Percentiles rank a stretch among this genome's conserved stretches.
Conservation (phyloP, 2,329 filamentous ascomycete species). For the Endocalyx cinctus region DNA sequence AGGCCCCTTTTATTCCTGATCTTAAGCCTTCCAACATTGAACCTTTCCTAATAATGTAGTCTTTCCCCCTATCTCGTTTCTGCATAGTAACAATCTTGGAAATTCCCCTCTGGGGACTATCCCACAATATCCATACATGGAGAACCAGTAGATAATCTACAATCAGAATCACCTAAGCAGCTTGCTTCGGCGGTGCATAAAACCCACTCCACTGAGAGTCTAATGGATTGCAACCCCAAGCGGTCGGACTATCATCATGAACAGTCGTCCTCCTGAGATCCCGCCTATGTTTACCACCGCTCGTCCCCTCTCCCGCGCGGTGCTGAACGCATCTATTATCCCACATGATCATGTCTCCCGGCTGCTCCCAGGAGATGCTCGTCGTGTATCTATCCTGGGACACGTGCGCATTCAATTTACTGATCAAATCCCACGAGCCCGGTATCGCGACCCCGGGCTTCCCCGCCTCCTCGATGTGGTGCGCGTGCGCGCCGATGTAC, state of each 20-base stretch:
- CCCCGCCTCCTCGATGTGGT: constrained; percentile 50
- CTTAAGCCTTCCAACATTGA: too few species aligned
- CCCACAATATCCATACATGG: too few species aligned
- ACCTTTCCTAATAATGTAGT: too few species aligned
- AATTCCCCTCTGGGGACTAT: too few species aligned
- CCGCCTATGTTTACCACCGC: constrained; percentile 41
- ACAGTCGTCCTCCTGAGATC: constrained; percentile 56
- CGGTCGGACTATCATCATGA: constrained; percentile 37
- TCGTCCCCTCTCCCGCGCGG: constrained; percentile 42
- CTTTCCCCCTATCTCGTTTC: too few species aligned
- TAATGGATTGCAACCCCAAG: constrained; percentile 32
- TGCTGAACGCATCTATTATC: constrained; percentile 56
- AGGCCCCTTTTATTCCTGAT: too few species aligned
- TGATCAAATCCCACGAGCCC: constrained; percentile 32
- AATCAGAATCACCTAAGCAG: too few species aligned
- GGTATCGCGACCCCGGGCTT: constrained; percentile 25
- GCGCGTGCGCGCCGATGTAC: constrained; percentile 48
- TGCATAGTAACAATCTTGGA: too few species aligned
- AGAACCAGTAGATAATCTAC: too few species aligned
- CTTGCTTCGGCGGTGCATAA: too few species aligned
- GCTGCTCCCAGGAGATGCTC: constrained; percentile 42
- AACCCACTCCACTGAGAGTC: constrained; percentile 19
- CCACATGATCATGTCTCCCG: constrained; percentile 52
- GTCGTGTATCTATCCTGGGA: constrained; percentile 42
- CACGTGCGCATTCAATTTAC: constrained; percentile 41